Evolutionary conservation across 345 rosid species (phyloP), one percentile per base, ranked within the genome.

Genomic region (Garcia nutans): DNA sequence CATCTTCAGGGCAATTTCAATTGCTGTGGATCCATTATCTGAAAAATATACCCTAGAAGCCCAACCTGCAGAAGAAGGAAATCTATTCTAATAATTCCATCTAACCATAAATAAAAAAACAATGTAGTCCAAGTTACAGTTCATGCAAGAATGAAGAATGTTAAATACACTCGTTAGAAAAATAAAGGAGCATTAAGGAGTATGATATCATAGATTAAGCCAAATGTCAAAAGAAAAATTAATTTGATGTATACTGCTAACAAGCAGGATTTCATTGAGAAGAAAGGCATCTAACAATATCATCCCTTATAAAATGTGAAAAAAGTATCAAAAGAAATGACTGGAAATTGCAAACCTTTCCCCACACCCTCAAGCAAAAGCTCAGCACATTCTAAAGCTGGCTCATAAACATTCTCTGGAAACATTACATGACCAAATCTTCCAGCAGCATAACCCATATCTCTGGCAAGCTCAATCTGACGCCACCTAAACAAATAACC

Each of bases 361-460:
- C 99, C 99, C 28, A 91, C 98, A 69, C 99, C 97, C 63, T 82
- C 89, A 72, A 96, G 89, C 84, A 96, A 92, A 82, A 89, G 95
- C 77, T 96, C 92, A 37, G 97, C 93, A 83, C 98, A 92, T 81
- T 87, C 89, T 70, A 93, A 83, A 50, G 97, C 97, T 79, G 99
- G 99, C 85, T 93, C 96, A 57, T 93, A 84, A 79, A 89, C 98
- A 88, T 96, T 96, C 86, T 96, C 99, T 63, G 98, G 99, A 81
- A 96, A 96, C 98, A 96, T 96, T 56, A 96, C 93, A 81, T 93
- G 99, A 70, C 99, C 99, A 76, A 83, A 96, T 90, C 98, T 89
- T 73, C 97, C 96, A 82, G 93, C 94, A 87, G 98, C 87, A 85
- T 93, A 93, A 56, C 98, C 99, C 92, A 93, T 87, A 73, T 91